Percentiles rank a stretch among this genome's conserved stretches.
These are phyloP conservation scores for Paramyrothecium roridum DNA, from an alignment of 2,329 filamentous ascomycete species.

Conservation along the genomic window DNA sequence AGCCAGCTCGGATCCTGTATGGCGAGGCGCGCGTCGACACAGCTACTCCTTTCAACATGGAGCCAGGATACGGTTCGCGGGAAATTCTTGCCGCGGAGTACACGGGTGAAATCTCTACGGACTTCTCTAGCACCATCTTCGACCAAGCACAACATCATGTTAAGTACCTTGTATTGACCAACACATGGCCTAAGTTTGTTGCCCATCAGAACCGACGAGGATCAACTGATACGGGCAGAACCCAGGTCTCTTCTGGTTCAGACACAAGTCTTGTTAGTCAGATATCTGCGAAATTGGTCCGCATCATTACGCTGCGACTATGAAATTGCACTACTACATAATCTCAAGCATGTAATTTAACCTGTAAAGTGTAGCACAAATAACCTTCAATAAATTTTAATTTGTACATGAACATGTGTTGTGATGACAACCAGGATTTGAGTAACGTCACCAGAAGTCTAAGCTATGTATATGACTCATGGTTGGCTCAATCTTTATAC, in stretches of 20 bases:
- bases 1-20: slow-evolving; percentile 39
- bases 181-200: slow-evolving; percentile 63
- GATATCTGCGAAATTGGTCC: neutral
- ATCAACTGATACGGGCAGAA: neutral
- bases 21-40: slow-evolving; percentile 33
- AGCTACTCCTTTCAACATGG: slow-evolving; percentile 33
- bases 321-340: too few species aligned
- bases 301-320: neutral
- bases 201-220: slow-evolving; percentile 19
- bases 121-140: slow-evolving; percentile 52
- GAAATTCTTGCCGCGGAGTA: slow-evolving; percentile 18
- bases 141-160: slow-evolving; percentile 56
- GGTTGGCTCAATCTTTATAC: too few species aligned
- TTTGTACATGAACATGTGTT: too few species aligned
- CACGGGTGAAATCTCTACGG: slow-evolving; percentile 40
- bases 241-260: neutral
- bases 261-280: neutral
- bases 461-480: too few species aligned
- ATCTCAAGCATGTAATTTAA: too few species aligned
- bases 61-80: slow-evolving; percentile 1
- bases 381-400: too few species aligned
- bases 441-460: too few species aligned
- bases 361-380: too few species aligned
- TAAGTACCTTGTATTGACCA: slow-evolving; percentile 65
- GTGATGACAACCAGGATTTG: too few species aligned